A percentile compares a stretch with the other conserved stretches of the same genome.
Conservation (phyloP, 148 eudicot genomes). For the Fallopia convolvulus region DNA sequence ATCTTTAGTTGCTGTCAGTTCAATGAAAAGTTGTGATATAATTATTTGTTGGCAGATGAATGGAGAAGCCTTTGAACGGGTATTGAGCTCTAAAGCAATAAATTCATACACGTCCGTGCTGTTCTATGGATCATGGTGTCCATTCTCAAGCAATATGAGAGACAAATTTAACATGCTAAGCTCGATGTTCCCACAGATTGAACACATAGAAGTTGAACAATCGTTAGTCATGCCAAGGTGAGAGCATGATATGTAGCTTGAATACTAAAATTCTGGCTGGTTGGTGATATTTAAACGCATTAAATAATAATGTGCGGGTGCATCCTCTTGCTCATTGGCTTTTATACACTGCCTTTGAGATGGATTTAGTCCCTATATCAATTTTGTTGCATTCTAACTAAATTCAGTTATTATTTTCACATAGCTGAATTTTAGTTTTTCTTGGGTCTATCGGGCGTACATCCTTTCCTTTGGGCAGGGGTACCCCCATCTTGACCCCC, state of each 20-base stretch:
- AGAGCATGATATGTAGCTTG: conserved; percentile 10
- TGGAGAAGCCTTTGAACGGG: conserved; percentile 42
- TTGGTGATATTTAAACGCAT: not conserved
- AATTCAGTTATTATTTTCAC: too few species aligned
- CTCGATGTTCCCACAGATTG: conserved; percentile 57
- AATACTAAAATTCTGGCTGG: not conserved
- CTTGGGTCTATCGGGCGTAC: too few species aligned
- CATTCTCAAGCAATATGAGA: conserved; percentile 37
- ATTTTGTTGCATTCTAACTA: too few species aligned
- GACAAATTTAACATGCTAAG: conserved; percentile 39
- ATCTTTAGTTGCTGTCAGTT: not conserved
- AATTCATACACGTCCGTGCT: conserved; percentile 37
- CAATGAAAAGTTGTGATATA: not conserved
- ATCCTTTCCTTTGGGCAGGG: too few species aligned
- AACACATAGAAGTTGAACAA: conserved; percentile 48
- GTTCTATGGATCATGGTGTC: conserved; percentile 57
- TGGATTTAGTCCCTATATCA: too few species aligned
- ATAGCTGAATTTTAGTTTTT: too few species aligned
- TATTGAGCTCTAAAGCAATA: conserved; percentile 24
- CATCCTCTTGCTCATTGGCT: too few species aligned
- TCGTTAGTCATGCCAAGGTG: conserved; percentile 57
- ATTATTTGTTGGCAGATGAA: conserved; percentile 26
- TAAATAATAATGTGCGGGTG: not conserved
- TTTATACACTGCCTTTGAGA: too few species aligned
- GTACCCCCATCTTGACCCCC: too few species aligned